Percentiles rank a stretch among this genome's conserved stretches.
Conservation (phyloP, 345 rosid species). For the Geranium rotundifolium region DNA sequence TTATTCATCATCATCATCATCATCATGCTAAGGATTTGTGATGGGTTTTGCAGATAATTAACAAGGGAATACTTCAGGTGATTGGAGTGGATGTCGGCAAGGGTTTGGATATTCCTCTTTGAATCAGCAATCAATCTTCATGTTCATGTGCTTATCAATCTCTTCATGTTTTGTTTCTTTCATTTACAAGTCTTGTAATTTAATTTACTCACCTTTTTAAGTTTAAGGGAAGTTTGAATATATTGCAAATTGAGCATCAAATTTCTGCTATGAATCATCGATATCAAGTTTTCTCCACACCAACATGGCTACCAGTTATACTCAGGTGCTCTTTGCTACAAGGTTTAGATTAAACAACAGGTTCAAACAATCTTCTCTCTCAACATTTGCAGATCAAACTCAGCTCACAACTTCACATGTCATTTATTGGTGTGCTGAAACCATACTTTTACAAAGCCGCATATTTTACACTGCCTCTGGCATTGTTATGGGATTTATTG, state of each 20-base stretch:
- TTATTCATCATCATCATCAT: neutral
- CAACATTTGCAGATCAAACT: too few relatives aligned
- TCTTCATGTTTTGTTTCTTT: too few relatives aligned
- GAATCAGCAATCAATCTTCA: constrained; percentile 7
- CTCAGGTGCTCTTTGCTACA: neutral
- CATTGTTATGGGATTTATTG: neutral
- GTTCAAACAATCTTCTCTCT: too few relatives aligned
- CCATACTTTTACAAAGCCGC: neutral
- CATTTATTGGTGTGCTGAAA: neutral
- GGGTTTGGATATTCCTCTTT: constrained; percentile 80
- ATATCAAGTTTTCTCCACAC: too few relatives aligned
- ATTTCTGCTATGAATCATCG: too few relatives aligned
- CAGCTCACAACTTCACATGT: neutral
- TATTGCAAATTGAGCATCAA: too few relatives aligned
- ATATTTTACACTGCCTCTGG: neutral
- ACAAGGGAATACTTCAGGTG: constrained; percentile 59
- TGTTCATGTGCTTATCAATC: too few relatives aligned
- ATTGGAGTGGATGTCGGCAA: constrained; percentile 78
- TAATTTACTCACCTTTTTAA: too few relatives aligned
- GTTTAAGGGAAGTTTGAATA: too few relatives aligned
- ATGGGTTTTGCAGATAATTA: constrained; percentile 41
- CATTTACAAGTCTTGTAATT: too few relatives aligned
- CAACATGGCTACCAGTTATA: too few relatives aligned
- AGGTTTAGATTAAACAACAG: neutral
- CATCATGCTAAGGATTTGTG: neutral